A percentile compares a stretch with the other conserved stretches of the same genome.
phyloP scores from a whole-genome alignment of 495 filamentous ascomycete species.

The Xylaria palmicola region DNA sequence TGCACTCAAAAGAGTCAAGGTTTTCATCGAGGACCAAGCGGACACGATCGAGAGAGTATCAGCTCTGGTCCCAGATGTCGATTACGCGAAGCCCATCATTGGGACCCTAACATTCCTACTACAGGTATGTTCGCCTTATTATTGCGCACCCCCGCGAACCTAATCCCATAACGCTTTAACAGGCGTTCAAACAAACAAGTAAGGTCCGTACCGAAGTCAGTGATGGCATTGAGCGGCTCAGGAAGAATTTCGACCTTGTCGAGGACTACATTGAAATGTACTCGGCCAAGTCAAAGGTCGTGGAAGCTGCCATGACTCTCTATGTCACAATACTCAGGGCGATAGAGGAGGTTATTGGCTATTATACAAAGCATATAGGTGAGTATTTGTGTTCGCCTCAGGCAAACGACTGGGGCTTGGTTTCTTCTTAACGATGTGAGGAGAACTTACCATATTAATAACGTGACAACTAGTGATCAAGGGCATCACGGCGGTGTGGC shows the following conservation, averaged over 20 bases:
- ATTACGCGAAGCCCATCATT: background rate
- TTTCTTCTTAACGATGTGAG: no score
- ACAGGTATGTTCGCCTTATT: background rate
- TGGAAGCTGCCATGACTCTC: background rate
- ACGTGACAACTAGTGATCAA: background rate
- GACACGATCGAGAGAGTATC: background rate
- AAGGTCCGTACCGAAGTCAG: background rate
- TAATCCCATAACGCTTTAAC: background rate
- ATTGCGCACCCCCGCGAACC: background rate
- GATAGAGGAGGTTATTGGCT: slow-evolving; percentile 2
- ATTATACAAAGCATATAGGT: slow-evolving; percentile 1
- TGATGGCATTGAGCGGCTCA: background rate
- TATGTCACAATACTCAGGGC: background rate
- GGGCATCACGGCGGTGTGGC: background rate
- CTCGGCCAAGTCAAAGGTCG: background rate
- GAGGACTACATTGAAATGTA: slow-evolving; percentile 2
- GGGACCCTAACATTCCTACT: background rate
- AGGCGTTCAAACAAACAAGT: slow-evolving; percentile 8
- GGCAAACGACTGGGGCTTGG: background rate
- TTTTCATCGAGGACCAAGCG: background rate
- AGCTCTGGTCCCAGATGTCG: background rate
- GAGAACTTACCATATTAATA: background rate
- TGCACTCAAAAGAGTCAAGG: background rate
- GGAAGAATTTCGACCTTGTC: background rate
- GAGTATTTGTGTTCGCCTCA: background rate